Conservation (phyloP, 257 asterid species). For the Solanum chiquidenum region DNA sequence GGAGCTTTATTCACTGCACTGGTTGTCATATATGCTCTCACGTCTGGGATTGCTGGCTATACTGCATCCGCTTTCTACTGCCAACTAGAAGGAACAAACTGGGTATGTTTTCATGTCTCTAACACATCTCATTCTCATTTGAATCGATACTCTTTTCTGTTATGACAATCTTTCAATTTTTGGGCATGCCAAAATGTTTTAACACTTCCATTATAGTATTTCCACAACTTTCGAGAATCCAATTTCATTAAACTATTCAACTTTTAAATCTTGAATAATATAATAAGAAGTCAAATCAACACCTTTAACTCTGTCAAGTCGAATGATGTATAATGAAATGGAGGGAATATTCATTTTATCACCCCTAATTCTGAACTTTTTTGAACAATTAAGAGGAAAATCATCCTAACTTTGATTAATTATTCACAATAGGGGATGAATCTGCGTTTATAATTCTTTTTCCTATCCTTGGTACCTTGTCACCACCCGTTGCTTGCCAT, state of each 20-base stretch:
- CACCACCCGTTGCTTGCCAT: background rate
- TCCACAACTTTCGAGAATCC: background rate
- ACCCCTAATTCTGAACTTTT: background rate
- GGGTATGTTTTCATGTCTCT: conserved; percentile 23
- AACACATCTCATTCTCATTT: background rate
- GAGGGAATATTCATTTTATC: background rate
- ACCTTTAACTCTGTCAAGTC: background rate
- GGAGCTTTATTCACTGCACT: conserved; percentile 43
- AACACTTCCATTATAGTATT: background rate
- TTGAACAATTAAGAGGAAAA: background rate
- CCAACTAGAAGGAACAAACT: conserved; percentile 48
- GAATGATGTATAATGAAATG: background rate
- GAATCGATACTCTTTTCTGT: background rate
- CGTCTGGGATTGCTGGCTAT: conserved; percentile 44
- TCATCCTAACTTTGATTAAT: background rate
- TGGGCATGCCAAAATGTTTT: background rate
- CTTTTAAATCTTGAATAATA: background rate
- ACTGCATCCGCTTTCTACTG: conserved; percentile 40
- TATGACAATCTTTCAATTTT: background rate
- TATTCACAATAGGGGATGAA: background rate
- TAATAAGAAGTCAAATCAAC: background rate
- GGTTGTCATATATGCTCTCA: conserved; percentile 37
- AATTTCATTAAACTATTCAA: background rate
- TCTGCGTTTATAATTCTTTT: background rate
- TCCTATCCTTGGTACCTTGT: background rate